Evolutionary conservation across 83 land plant species (phyloP), one percentile per base, ranked within the genome.

Genomic region (Thuja plicata): DNA sequence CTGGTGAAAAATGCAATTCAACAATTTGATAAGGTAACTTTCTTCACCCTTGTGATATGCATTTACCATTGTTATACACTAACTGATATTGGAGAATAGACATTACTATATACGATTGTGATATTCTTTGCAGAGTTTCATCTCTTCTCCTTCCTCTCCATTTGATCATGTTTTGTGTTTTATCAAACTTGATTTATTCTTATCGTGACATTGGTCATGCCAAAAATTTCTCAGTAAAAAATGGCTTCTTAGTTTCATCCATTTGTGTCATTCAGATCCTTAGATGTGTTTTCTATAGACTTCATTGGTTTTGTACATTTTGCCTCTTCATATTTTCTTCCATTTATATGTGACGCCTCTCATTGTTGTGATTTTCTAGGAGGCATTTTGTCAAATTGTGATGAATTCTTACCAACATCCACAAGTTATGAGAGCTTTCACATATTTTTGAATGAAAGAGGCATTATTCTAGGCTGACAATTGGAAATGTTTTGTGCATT

Each of bases 1-100:
- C 76, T 3, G 92, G 90, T 86, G 82, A 89, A n/a, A 87, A 91
- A 91, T 74, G 84, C 90, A 8, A 89, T 80, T 21, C 81, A 89
- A 84, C 86, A 89, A 52, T 87, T 91, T 87, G 92, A 91, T 77
- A 89, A 91, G 90, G 92, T 89, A 87, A 35, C 57, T 54, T 54
- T 54, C 17, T 54, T 54, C 19, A 16, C 57, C 12, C 57, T 54
- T 54, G 57, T 54, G 57, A 17, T 54, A 54, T 54, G 16, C 2
- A 54, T 52, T 16, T 52, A 13, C 57, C 19, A 16, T 16, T 54
- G 57, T 54, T 54, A 4, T 54, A 54, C 57, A 15, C 57, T 54
- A 16, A 15, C 16, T 54, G 17, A 54, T 54, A 54, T 54, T 54
- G 57, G 57, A 54, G 57, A 54, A 54, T 54, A 54, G 19, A 54